phyloP scores from a whole-genome alignment of 371 early-diverging fungal genomes.

The Encephalitozoon cuniculi region DNA sequence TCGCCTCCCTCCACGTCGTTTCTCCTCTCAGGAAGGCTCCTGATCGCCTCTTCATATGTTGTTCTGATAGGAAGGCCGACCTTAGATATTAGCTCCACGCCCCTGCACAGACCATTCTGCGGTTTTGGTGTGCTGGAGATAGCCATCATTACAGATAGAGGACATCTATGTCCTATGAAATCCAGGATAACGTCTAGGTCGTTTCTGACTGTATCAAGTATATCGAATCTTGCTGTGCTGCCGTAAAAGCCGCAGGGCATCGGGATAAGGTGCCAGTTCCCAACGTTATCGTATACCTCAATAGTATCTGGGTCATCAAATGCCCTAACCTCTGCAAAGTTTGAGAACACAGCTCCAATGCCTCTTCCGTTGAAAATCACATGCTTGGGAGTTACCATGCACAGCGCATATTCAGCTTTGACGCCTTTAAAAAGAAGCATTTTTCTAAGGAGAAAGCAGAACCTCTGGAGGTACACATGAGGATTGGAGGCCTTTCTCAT shows the following conservation, averaged over 20 bases:
- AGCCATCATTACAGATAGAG: background rate
- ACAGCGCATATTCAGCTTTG: background rate
- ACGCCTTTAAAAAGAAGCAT: background rate
- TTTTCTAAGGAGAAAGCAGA: background rate
- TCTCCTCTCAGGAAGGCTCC: background rate
- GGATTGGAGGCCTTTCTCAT: background rate
- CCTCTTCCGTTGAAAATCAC: background rate
- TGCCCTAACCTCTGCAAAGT: background rate
- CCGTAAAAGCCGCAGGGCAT: background rate
- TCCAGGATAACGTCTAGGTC: background rate
- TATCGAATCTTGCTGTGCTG: background rate
- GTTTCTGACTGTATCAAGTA: background rate
- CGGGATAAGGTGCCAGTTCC: slow-evolving; percentile 21
- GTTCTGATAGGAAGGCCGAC: background rate
- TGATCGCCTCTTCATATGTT: background rate
- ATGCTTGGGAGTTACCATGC: slow-evolving; percentile 7
- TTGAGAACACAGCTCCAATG: background rate
- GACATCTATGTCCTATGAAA: background rate
- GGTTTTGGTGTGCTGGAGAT: background rate
- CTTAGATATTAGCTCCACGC: background rate
- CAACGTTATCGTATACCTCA: slow-evolving; percentile 19
- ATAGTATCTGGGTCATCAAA: background rate
- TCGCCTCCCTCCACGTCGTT: background rate
- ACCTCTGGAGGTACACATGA: background rate
- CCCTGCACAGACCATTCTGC: background rate